Conservation (phyloP, 352 stramenopile genomes). For the Phytophthora crassamura region DNA sequence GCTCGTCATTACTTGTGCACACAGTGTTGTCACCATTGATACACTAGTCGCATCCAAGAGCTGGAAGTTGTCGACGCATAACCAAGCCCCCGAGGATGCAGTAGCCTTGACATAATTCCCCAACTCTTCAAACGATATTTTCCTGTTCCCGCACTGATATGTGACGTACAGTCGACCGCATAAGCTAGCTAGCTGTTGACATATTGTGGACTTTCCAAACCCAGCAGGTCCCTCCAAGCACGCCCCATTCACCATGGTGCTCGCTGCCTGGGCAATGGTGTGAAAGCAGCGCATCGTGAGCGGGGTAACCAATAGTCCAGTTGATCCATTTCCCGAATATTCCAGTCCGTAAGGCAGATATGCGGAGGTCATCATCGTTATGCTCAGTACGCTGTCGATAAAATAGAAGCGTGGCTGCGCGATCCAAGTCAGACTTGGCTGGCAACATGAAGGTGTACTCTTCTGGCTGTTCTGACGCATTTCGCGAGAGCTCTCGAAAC, state of each 20-base stretch:
- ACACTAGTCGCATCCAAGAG: constrained; percentile 27
- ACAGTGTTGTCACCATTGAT: constrained; percentile 45
- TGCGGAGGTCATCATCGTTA: constrained; percentile 59
- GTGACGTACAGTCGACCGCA: constrained; percentile 60
- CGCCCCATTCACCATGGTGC: constrained; percentile 44
- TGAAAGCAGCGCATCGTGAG: constrained; percentile 74
- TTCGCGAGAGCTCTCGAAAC: neutral
- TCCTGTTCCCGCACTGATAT: constrained; percentile 43
- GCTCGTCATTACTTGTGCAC: constrained; percentile 51
- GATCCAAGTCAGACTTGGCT: constrained; percentile 56
- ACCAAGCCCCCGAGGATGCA: constrained; percentile 60
- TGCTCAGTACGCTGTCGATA: constrained; percentile 52
- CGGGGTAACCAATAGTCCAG: constrained; percentile 52
- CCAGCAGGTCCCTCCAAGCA: constrained; percentile 46
- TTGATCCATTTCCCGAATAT: constrained; percentile 62
- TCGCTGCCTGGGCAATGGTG: constrained; percentile 48
- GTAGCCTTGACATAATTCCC: constrained; percentile 59
- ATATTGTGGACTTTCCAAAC: constrained; percentile 57
- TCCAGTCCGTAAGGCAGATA: constrained; percentile 72
- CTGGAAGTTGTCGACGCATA: constrained; percentile 52
- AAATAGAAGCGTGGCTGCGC: constrained; percentile 75
- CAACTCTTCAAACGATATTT: constrained; percentile 39
- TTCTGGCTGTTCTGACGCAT: constrained; percentile 7
- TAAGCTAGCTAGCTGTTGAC: constrained; percentile 41
- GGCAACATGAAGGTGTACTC: neutral